Percentiles rank a stretch among this genome's conserved stretches.
These are phyloP conservation scores for Boletus speciosus DNA, from an alignment of 768 basidiomycete genomes.

Conservation along the genomic window DNA sequence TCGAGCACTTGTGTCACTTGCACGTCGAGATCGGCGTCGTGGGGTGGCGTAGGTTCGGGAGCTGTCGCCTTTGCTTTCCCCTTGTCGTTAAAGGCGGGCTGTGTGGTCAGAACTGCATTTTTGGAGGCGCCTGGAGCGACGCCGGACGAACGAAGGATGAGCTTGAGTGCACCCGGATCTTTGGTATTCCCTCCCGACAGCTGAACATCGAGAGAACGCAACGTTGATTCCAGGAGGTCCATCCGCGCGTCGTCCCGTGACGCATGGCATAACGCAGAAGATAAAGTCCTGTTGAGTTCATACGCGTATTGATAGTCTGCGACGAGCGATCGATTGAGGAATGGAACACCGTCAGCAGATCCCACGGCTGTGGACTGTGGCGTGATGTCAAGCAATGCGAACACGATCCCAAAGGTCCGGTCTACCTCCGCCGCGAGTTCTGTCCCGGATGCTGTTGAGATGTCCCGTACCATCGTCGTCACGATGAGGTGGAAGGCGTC, in stretches of 20 bases:
- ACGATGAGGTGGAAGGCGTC: conserved; percentile 66
- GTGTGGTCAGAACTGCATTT: conserved; percentile 33
- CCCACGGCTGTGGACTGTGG: conserved; percentile 20
- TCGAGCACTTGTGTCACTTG: conserved; percentile 71
- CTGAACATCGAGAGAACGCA: conserved; percentile 39
- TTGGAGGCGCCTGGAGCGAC: conserved; percentile 28
- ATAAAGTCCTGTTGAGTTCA: conserved; percentile 50
- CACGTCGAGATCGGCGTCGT: conserved; percentile 48
- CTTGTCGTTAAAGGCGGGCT: conserved; percentile 22
- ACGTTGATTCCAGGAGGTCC: conserved; percentile 51
- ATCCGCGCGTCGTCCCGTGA: conserved; percentile 56
- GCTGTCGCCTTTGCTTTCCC: conserved; percentile 41
- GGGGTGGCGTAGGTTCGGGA: conserved; percentile 8
- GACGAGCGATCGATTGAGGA: conserved; percentile 64
- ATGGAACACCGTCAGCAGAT: conserved; percentile 40
- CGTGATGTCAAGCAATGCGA: conserved; percentile 50
- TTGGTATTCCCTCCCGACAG: conserved; percentile 13
- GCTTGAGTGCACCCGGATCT: conserved; percentile 56
- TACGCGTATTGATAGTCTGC: conserved; percentile 72
- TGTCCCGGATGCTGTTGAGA: conserved; percentile 42
- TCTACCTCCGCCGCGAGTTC: conserved; percentile 48
- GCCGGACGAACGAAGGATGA: conserved; percentile 63
- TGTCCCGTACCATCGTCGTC: conserved; percentile 44
- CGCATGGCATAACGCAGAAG: conserved; percentile 40
- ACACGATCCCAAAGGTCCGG: conserved; percentile 53